Percentiles rank a stretch among this genome's conserved stretches.
phyloP scores from a whole-genome alignment of 495 filamentous ascomycete genomes.

The Penicillium parvum region DNA sequence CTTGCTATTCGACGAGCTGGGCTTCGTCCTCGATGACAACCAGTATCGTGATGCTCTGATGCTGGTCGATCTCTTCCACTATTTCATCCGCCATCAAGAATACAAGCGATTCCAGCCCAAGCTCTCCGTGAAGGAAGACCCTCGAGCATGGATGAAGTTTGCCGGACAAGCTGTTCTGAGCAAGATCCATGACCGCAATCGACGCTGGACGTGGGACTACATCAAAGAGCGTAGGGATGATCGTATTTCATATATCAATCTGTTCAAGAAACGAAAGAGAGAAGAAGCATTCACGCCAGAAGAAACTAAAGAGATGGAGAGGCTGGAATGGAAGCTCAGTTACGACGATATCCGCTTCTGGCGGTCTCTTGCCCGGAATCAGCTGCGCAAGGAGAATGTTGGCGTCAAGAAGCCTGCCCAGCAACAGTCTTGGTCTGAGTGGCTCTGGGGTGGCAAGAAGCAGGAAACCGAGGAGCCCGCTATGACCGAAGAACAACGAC shows the following conservation, averaged over 20 bases:
- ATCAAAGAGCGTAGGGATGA: slow-evolving; percentile 90
- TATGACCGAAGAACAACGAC: slow-evolving; percentile 91
- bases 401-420: slow-evolving; percentile 62
- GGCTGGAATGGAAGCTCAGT: slow-evolving; percentile 78
- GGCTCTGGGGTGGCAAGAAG: slow-evolving; percentile 80
- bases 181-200: slow-evolving; percentile 90
- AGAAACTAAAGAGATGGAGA: slow-evolving; percentile 67
- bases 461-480: slow-evolving; percentile 65
- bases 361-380: slow-evolving; percentile 88
- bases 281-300: slow-evolving; percentile 64
- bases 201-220: slow-evolving; percentile 89
- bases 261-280: slow-evolving; percentile 91
- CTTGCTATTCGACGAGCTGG: slow-evolving; percentile 90
- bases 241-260: slow-evolving; percentile 77
- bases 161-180: slow-evolving; percentile 81
- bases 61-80: slow-evolving; percentile 98
- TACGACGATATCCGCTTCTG: slow-evolving; percentile 98
- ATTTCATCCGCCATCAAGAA: slow-evolving; percentile 95
- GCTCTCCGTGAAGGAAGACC: slow-evolving; percentile 79
- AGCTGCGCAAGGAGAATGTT: slow-evolving; percentile 90
- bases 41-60: slow-evolving; percentile 96
- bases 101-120: slow-evolving; percentile 93
- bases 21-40: slow-evolving; percentile 90
- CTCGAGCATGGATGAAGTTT: slow-evolving; percentile 85
- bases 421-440: slow-evolving; percentile 78